Evolutionary conservation across 2,329 filamentous ascomycete genomes (phyloP).

Genomic region (Gnomoniopsis sp.): DNA sequence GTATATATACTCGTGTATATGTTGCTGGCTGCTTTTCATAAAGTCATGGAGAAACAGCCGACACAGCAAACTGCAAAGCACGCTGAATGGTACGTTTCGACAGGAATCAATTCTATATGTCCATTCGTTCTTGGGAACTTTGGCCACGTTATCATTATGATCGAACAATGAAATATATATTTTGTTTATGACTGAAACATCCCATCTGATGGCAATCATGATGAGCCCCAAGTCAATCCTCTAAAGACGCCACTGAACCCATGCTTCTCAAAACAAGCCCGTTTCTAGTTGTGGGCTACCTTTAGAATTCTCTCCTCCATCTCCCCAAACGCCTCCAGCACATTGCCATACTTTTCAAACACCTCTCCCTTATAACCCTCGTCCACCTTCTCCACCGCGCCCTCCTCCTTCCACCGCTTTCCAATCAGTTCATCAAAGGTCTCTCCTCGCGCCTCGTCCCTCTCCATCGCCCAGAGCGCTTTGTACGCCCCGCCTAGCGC

Average conservation of each 20-base stretch:
- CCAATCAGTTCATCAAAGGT: conserved; percentile 88
- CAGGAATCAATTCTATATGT: no score
- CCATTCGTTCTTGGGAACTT: no score
- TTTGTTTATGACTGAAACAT: no score
- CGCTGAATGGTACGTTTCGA: no score
- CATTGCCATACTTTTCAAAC: conserved; percentile 75
- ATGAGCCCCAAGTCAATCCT: background rate
- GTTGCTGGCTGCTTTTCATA: no score
- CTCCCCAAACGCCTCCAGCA: conserved; percentile 71
- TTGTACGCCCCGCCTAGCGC: conserved; percentile 94
- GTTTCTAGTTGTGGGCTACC: conserved; percentile 29
- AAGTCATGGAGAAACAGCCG: no score
- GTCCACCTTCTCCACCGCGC: conserved; percentile 77
- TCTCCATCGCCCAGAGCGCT: conserved; percentile 86
- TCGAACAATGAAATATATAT: no score
- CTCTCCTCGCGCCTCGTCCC: conserved; percentile 54
- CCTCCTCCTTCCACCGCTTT: conserved; percentile 78
- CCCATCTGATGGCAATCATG: background rate
- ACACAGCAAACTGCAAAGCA: no score
- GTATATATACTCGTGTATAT: background rate
- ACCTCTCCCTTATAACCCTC: conserved; percentile 72
- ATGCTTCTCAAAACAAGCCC: background rate
- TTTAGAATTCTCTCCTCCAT: conserved; percentile 68
- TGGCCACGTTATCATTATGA: no score
- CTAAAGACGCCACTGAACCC: background rate